These are phyloP conservation scores for Isabelozyma gotoi DNA, from an alignment of 805 yeast species.

Conservation along the genomic window DNA sequence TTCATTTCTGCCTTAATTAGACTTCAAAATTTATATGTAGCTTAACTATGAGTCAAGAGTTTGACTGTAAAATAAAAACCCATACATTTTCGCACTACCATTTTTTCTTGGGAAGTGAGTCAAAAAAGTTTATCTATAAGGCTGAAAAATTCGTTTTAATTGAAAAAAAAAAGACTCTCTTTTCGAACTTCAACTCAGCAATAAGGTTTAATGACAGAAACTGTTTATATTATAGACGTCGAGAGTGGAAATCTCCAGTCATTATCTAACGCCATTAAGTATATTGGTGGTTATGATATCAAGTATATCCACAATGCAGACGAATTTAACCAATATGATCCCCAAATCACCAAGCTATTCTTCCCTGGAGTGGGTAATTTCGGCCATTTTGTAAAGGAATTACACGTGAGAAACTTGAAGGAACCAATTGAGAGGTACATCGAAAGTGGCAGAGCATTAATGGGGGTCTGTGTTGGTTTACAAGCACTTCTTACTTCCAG, in stretches of 20 bases:
- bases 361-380: slow-evolving; percentile 98
- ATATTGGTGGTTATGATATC: slow-evolving; percentile 66
- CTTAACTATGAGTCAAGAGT: neutral
- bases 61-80: neutral
- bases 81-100: neutral
- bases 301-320: slow-evolving; percentile 56
- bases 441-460: slow-evolving; percentile 74
- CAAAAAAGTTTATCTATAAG: neutral
- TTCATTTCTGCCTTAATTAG: neutral
- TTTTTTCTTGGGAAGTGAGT: slow-evolving; percentile 1
- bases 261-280: slow-evolving; percentile 78
- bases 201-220: slow-evolving; percentile 14
- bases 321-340: slow-evolving; percentile 46
- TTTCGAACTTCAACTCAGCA: neutral
- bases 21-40: neutral
- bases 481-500: slow-evolving; percentile 80
- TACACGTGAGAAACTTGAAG: slow-evolving; percentile 60
- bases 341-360: slow-evolving; percentile 56
- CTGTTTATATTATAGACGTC: slow-evolving; percentile 80
- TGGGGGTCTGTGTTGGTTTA: slow-evolving; percentile 98
- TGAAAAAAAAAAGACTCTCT: no score
- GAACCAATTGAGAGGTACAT: slow-evolving; percentile 69
- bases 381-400: slow-evolving; percentile 84
- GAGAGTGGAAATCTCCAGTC: slow-evolving; percentile 94
- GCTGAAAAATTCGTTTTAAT: neutral